Percentiles rank a stretch among this genome's conserved stretches.
Conservation (phyloP, 78 protist species). For the Mantamonas sphyraenae region DNA sequence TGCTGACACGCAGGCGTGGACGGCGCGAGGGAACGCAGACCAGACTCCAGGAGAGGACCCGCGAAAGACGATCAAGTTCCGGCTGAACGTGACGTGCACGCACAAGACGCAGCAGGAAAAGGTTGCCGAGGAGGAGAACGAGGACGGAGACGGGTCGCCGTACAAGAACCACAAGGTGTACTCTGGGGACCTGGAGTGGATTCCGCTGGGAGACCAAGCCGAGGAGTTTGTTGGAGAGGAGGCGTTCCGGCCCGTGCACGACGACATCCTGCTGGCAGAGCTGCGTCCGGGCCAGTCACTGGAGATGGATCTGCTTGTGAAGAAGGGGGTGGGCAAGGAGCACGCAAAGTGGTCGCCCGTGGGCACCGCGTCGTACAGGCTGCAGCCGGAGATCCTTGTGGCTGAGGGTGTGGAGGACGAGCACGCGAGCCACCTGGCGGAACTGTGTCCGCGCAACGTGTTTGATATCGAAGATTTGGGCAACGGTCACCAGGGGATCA, state of each 20-base stretch:
- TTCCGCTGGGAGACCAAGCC: slow-evolving; percentile 70
- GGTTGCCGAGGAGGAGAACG: too few relatives aligned
- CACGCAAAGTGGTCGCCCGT: slow-evolving; percentile 97
- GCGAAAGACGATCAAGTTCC: too few relatives aligned
- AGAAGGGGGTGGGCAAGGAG: slow-evolving; percentile 76
- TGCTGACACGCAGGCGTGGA: too few relatives aligned
- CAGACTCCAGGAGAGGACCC: too few relatives aligned
- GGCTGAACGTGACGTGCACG: too few relatives aligned
- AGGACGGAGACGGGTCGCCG: too few relatives aligned
- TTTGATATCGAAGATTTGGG: slow-evolving; percentile 81
- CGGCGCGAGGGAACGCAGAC: too few relatives aligned
- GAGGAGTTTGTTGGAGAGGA: slow-evolving; percentile 25
- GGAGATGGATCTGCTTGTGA: slow-evolving; percentile 40
- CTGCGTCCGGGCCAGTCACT: slow-evolving; percentile 75
- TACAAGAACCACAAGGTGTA: too few relatives aligned
- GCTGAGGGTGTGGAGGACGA: slow-evolving; percentile 35
- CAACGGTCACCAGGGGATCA: background rate
- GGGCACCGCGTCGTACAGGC: slow-evolving; percentile 84
- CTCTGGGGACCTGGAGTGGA: slow-evolving; percentile 63
- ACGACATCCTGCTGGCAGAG: slow-evolving; percentile 78
- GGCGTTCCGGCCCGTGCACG: slow-evolving; percentile 63
- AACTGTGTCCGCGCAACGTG: slow-evolving; percentile 65
- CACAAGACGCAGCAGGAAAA: background rate
- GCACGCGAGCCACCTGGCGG: slow-evolving; percentile 40
- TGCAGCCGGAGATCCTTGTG: slow-evolving; percentile 68